These are phyloP conservation scores for Elsinoe batatas DNA, from an alignment of 2,329 filamentous ascomycete species.

Conservation along the genomic window DNA sequence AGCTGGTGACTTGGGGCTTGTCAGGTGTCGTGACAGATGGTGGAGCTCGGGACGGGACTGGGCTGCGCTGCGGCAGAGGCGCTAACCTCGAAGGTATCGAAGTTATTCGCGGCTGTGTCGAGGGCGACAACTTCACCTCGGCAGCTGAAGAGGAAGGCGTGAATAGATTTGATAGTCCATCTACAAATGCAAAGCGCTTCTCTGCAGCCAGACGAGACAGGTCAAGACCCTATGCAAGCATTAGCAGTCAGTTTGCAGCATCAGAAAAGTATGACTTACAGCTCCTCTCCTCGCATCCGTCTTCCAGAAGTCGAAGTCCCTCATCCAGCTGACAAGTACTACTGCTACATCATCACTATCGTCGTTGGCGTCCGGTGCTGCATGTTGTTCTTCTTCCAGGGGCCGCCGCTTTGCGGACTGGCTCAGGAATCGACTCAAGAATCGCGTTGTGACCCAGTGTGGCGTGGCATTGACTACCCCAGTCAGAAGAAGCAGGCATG, in stretches of 20 bases:
- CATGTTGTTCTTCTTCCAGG: constrained; percentile 21
- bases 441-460: constrained; percentile 48
- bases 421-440: constrained; percentile 38
- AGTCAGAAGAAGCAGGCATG: constrained; percentile 57
- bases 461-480: constrained; percentile 46
- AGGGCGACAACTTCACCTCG: not conserved
- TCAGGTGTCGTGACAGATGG: not conserved
- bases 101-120: not conserved
- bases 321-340: constrained; percentile 73
- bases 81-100: not conserved
- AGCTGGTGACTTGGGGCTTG: not conserved
- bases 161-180: constrained; percentile 58
- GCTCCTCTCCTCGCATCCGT: constrained; percentile 57
- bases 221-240: constrained; percentile 52
- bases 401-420: not conserved
- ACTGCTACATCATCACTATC: constrained; percentile 34
- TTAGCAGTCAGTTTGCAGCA: not conserved
- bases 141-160: constrained; percentile 20
- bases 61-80: constrained; percentile 11
- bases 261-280: constrained; percentile 31
- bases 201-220: constrained; percentile 49
- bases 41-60: not conserved
- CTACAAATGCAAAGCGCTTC: constrained; percentile 60
- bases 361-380: constrained; percentile 17
- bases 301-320: constrained; percentile 69